Evolutionary conservation across 495 filamentous ascomycete species (phyloP).

Genomic region (Symbiotaphrina buchneri): DNA sequence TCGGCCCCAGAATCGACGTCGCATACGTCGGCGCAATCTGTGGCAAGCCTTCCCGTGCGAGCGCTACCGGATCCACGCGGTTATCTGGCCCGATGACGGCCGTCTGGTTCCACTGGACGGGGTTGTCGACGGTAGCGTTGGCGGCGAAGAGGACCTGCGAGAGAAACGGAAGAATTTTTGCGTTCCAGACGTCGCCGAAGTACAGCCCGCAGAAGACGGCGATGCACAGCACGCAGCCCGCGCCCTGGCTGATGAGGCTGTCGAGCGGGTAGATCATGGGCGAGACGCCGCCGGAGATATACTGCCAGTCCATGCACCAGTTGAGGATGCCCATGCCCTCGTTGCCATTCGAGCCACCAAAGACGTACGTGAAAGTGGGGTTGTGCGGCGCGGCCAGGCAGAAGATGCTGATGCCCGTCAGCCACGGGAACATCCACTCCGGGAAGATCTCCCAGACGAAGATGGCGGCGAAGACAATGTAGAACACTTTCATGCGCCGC

Average conservation of each 20-base stretch:
- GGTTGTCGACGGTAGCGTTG: no score
- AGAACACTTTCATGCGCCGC: slow-evolving; percentile 11
- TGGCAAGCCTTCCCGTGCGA: slow-evolving; percentile 17
- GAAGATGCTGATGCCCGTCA: slow-evolving; percentile 29
- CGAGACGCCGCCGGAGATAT: slow-evolving; percentile 16
- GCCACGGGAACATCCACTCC: slow-evolving; percentile 27
- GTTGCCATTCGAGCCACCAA: slow-evolving; percentile 30
- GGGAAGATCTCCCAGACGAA: slow-evolving; percentile 30
- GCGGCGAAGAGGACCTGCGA: slow-evolving; percentile 16
- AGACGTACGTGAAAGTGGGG: slow-evolving; percentile 19
- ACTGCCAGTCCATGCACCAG: slow-evolving; percentile 33
- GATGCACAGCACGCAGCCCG: slow-evolving; percentile 21
- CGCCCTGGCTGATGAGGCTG: slow-evolving; percentile 17
- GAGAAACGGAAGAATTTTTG: slow-evolving; percentile 26
- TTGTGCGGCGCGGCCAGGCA: slow-evolving; percentile 27
- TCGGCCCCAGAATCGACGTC: slow-evolving; percentile 17
- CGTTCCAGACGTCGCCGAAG: slow-evolving; percentile 27
- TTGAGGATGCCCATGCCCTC: slow-evolving; percentile 24
- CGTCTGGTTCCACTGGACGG: slow-evolving; percentile 10
- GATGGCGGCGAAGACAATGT: slow-evolving; percentile 15
- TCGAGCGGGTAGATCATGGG: slow-evolving; percentile 15
- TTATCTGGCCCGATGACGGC: slow-evolving; percentile 13
- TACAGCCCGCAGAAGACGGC: slow-evolving; percentile 17
- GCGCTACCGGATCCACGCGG: slow-evolving; percentile 13
- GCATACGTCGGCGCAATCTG: slow-evolving; percentile 20